Conservation (phyloP, 1,284 basidiomycete species). For the Leccinum cinnamomeum region DNA sequence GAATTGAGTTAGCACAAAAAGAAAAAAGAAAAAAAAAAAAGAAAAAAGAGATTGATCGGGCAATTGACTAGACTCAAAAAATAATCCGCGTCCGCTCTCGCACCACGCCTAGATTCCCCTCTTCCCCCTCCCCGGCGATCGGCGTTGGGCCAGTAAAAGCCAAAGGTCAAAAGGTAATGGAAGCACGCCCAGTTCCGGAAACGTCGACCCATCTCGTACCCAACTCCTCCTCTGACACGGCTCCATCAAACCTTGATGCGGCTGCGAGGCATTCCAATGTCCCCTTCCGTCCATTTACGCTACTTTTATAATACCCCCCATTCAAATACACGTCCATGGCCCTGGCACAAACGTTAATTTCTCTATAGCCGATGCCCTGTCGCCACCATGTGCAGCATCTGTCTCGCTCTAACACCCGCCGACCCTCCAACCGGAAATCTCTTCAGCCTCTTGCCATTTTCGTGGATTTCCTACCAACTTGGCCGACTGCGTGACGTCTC, state of each 20-base stretch:
- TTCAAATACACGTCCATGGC: slow-evolving; percentile 3
- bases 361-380: slow-evolving; percentile 6
- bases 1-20: slow-evolving; percentile 37
- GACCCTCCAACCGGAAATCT: slow-evolving; percentile 7
- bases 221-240: slow-evolving; percentile 2
- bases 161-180: slow-evolving; percentile 26
- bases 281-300: slow-evolving; percentile 10
- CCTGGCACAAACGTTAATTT: slow-evolving; percentile 23
- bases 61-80: neutral
- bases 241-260: slow-evolving; percentile 33
- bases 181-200: slow-evolving; percentile 13
- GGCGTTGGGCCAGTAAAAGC: slow-evolving; percentile 17
- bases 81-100: neutral
- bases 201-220: slow-evolving; percentile 4
- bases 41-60: neutral
- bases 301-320: slow-evolving; percentile 10
- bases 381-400: slow-evolving; percentile 8
- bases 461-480: neutral
- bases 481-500: neutral
- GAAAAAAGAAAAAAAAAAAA: neutral
- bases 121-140: slow-evolving; percentile 17
- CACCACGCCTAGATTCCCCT: neutral
- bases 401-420: slow-evolving; percentile 4
- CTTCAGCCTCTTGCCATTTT: slow-evolving; percentile 7
- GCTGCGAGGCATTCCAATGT: slow-evolving; percentile 11